Base-by-base conservation (phyloP, 495 filamentous ascomycete species). In the Monascus purpureus region DNA sequence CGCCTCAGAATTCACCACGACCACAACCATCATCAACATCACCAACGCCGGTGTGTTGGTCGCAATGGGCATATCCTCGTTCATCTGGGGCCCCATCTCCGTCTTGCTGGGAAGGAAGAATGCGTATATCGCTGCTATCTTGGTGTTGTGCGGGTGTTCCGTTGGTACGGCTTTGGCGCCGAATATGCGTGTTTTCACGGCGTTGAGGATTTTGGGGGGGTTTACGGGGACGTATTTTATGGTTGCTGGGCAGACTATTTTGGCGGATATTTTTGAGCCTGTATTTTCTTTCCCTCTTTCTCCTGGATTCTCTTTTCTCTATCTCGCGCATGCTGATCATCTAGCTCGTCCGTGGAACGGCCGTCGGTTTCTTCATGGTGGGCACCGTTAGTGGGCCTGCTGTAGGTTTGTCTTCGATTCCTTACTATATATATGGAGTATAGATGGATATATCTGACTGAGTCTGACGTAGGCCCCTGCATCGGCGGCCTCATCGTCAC, bases 361-460 rank as follows among this genome's bases (percentile, higher is more conserved):
- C 67, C 3, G 50, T 66, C 1, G 67, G 68, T 1, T 72, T 61
- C 43, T 70, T 71, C 40, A 55, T 71, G 52, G 49, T 54, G 28
- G 70, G 71, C 0, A 65, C 64, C 7, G 60, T 73, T 4, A 59
- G 63, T 35, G 71, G 70, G 1, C 69, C 68, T 33, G 68, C 70
- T 4, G 54, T 75, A 36, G 70, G 71, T 59, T 59, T 46, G 17
- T 52, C 47, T 25, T 2, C n/a, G n/a, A n/a, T n/a, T n/a, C n/a
- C n/a, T n/a, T n/a, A n/a, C n/a, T n/a, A n/a, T 8, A 28, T n/a
- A 28, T n/a, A 30, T 16, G 6, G 5, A 30, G n/a, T 30, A 30
- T 16, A 8, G 8, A 30, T 30, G n/a, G 22, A 7, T n/a, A n/a
- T n/a, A n/a, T n/a, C n/a, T n/a, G 6, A 30, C 28, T 30, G 14